Evolutionary conservation across 495 filamentous ascomycete genomes (phyloP).

Genomic region (Lophium mytilinum): DNA sequence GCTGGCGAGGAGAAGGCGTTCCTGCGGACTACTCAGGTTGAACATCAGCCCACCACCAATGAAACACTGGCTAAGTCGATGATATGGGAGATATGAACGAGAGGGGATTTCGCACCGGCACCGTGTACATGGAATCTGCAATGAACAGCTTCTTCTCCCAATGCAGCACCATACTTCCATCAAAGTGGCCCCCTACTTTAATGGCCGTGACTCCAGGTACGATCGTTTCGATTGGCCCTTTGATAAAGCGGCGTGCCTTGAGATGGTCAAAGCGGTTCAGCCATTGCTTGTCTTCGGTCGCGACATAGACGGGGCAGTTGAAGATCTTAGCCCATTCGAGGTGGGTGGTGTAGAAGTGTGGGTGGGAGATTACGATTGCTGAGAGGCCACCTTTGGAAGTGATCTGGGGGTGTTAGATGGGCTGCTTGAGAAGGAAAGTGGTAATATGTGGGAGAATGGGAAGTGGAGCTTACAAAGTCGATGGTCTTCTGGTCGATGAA

Average conservation of each 20-base stretch:
- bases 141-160: slow-evolving; percentile 53
- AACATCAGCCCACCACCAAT: neutral
- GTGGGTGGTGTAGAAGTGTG: slow-evolving; percentile 69
- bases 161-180: slow-evolving; percentile 56
- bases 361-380: slow-evolving; percentile 73
- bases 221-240: slow-evolving; percentile 33
- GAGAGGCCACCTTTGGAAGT: slow-evolving; percentile 47
- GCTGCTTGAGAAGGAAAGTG: neutral
- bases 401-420: slow-evolving; percentile 20
- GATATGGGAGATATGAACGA: neutral
- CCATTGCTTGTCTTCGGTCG: slow-evolving; percentile 57
- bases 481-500: slow-evolving; percentile 55
- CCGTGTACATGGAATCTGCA: slow-evolving; percentile 63
- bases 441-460: neutral
- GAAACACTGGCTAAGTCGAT: no score
- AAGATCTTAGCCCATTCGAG: slow-evolving; percentile 58
- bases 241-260: slow-evolving; percentile 38
- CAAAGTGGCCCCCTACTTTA: slow-evolving; percentile 68
- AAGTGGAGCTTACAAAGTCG: slow-evolving; percentile 15
- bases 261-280: slow-evolving; percentile 34
- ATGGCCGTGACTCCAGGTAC: slow-evolving; percentile 50
- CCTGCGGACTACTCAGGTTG: slow-evolving; percentile 15
- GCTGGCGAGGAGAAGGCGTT: slow-evolving; percentile 38
- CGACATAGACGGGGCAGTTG: slow-evolving; percentile 54
- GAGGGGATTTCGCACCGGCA: slow-evolving; percentile 41